These are phyloP conservation scores for Aspergillus heteromorphus DNA, from an alignment of 495 filamentous ascomycete genomes.

Conservation along the genomic window DNA sequence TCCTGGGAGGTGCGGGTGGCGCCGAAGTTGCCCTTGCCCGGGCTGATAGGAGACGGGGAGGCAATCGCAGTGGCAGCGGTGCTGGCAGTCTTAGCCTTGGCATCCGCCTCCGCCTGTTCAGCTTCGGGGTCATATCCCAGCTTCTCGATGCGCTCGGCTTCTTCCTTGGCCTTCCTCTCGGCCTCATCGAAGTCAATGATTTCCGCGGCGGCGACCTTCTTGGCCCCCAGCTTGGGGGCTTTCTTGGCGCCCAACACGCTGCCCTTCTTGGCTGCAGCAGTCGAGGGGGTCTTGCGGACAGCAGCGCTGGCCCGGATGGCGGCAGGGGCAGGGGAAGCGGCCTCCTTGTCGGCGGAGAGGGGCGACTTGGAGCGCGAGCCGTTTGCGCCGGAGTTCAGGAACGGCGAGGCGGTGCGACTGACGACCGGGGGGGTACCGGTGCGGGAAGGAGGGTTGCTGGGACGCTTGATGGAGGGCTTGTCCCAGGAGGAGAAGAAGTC, in stretches of 20 bases:
- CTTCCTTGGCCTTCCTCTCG: slow-evolving; percentile 93
- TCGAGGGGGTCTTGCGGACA: slow-evolving; percentile 63
- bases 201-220: slow-evolving; percentile 73
- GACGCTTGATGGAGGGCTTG: slow-evolving; percentile 94
- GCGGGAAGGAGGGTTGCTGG: slow-evolving; percentile 87
- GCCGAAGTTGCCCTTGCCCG: slow-evolving; percentile 56
- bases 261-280: slow-evolving; percentile 62
- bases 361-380: slow-evolving; percentile 77
- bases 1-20: slow-evolving; percentile 47
- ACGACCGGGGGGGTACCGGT: slow-evolving; percentile 82
- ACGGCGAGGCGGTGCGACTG: slow-evolving; percentile 80
- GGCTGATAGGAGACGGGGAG: slow-evolving; percentile 70
- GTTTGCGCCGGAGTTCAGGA: slow-evolving; percentile 68
- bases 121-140: slow-evolving; percentile 96
- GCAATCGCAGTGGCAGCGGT: slow-evolving; percentile 54
- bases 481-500: slow-evolving; percentile 99
- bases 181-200: slow-evolving; percentile 93
- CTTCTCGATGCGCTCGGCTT: slow-evolving; percentile 93
- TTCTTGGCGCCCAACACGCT: slow-evolving; percentile 90
- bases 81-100: slow-evolving; percentile 49
- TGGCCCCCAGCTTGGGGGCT: slow-evolving; percentile 76
- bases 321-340: slow-evolving; percentile 41
- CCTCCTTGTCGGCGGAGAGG: slow-evolving; percentile 55
- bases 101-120: slow-evolving; percentile 58
- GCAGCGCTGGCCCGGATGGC: slow-evolving; percentile 71